Evolutionary conservation across 306 rosid species (phyloP).

Genomic region (Rosa chinensis): DNA sequence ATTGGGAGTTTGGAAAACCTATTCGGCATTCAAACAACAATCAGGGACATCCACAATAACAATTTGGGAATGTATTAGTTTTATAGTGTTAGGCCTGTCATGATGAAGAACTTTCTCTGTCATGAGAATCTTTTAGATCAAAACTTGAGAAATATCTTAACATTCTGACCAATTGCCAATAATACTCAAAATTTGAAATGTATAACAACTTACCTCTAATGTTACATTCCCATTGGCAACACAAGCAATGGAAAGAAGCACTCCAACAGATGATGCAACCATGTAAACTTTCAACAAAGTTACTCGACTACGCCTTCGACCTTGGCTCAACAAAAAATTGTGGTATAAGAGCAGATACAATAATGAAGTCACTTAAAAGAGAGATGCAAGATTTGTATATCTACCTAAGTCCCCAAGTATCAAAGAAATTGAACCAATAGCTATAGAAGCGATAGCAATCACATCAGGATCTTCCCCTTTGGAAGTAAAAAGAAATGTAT

Average conservation of each 20-base stretch:
- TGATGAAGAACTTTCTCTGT: not conserved
- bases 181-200: not conserved
- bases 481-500: no score
- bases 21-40: constrained; percentile 5
- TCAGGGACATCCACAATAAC: not conserved
- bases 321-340: constrained; percentile 39
- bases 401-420: no score
- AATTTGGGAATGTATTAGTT: not conserved
- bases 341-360: constrained; percentile 1
- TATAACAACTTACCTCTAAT: constrained; percentile 49
- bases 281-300: constrained; percentile 56
- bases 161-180: not conserved
- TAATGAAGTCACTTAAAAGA: not conserved
- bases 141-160: not conserved
- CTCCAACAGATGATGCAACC: constrained; percentile 39
- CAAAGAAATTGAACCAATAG: no score
- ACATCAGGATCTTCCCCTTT: no score
- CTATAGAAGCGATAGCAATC: no score
- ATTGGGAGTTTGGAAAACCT: constrained; percentile 39
- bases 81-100: not conserved
- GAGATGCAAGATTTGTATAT: no score
- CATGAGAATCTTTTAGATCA: not conserved
- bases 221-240: constrained; percentile 42
- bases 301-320: constrained; percentile 65
- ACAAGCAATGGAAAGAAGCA: constrained; percentile 39